Percentiles rank a stretch among this genome's conserved stretches.
phyloP scores from a whole-genome alignment of 768 basidiomycete species.

The Sutorius australiensis region DNA sequence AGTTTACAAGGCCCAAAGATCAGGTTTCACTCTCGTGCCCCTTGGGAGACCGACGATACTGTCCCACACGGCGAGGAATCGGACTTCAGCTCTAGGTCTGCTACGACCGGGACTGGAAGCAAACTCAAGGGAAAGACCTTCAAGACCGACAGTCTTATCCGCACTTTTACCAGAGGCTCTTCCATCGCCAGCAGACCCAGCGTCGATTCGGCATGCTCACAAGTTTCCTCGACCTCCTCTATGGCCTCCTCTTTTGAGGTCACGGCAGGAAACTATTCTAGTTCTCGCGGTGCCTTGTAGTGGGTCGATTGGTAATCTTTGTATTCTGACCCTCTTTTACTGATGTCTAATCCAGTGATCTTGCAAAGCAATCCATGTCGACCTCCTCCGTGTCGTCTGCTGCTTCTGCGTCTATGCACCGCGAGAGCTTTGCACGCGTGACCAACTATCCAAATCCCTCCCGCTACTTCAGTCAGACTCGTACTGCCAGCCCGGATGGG shows the following conservation, averaged over 20 bases:
- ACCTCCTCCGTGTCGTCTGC: slow-evolving; percentile 45
- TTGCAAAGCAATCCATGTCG: slow-evolving; percentile 60
- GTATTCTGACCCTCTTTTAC: not conserved
- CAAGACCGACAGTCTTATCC: slow-evolving; percentile 39
- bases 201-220: slow-evolving; percentile 57
- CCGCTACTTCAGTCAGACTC: slow-evolving; percentile 5
- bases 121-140: slow-evolving; percentile 28
- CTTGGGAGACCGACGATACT: slow-evolving; percentile 70
- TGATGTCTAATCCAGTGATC: slow-evolving; percentile 38
- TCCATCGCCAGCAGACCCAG: slow-evolving; percentile 54
- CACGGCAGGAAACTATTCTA: slow-evolving; percentile 46
- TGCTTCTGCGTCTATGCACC: slow-evolving; percentile 22
- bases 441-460: slow-evolving; percentile 6
- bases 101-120: slow-evolving; percentile 27
- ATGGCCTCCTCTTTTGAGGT: slow-evolving; percentile 60
- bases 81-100: slow-evolving; percentile 35
- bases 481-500: slow-evolving; percentile 10
- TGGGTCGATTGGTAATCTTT: slow-evolving; percentile 34
- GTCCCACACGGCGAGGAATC: slow-evolving; percentile 44
- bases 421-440: slow-evolving; percentile 40
- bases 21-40: slow-evolving; percentile 75
- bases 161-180: slow-evolving; percentile 43
- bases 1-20: slow-evolving; percentile 81
- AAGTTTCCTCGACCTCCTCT: slow-evolving; percentile 49
- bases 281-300: slow-evolving; percentile 55